These are phyloP conservation scores for Tripterygium wilfordii DNA, from an alignment of 177 flowering plant genomes.

Conservation along the genomic window DNA sequence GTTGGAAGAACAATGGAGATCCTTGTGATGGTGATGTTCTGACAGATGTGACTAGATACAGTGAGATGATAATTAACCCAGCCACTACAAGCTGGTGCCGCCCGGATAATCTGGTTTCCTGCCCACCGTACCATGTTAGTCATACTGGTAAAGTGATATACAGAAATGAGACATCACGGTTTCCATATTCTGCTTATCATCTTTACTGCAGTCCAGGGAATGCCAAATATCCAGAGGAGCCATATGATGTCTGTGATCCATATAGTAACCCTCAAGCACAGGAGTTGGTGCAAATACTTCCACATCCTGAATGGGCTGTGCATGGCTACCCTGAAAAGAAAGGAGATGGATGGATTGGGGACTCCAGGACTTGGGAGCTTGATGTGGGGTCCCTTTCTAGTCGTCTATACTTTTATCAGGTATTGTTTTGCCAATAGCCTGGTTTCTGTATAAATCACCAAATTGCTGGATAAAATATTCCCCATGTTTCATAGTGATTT, in stretches of 20 bases:
- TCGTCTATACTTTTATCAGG: constrained; percentile 44
- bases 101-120: constrained; percentile 24
- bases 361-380: constrained; percentile 51
- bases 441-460: too few relatives aligned
- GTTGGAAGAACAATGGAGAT: constrained; percentile 45
- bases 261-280: constrained; percentile 57
- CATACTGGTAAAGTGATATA: constrained; percentile 20
- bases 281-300: constrained; percentile 49
- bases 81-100: constrained; percentile 40
- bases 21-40: constrained; percentile 39
- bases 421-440: constrained; percentile 1
- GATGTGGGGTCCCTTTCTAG: constrained; percentile 44
- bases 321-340: constrained; percentile 37
- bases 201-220: constrained; percentile 49
- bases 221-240: constrained; percentile 32
- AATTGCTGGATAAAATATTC: too few relatives aligned
- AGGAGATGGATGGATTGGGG: constrained; percentile 59
- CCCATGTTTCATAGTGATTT: too few relatives aligned
- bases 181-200: constrained; percentile 53
- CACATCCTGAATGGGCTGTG: constrained; percentile 51
- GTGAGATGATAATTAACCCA: constrained; percentile 52
- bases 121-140: constrained; percentile 43
- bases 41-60: constrained; percentile 46
- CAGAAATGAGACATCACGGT: constrained; percentile 32
- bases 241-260: constrained; percentile 46